phyloP scores from a whole-genome alignment of 192 early-diverging fungal species.

The Backusella parvicylindrica region DNA sequence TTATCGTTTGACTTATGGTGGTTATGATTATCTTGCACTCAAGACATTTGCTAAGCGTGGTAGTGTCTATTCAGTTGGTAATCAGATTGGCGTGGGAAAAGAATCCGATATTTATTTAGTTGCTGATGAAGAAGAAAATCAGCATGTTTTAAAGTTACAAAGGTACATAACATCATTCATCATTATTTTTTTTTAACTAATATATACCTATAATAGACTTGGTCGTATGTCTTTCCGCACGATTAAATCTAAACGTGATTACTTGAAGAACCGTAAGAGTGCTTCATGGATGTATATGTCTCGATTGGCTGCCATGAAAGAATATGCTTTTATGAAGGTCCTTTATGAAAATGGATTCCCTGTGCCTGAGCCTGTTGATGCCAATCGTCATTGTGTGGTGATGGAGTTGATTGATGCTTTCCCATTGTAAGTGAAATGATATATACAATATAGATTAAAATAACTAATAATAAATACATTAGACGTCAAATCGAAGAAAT shows the following conservation, averaged over 20 bases:
- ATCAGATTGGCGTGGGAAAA: slow-evolving; percentile 99
- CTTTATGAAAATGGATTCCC: slow-evolving; percentile 94
- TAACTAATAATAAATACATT: background rate
- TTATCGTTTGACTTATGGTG: slow-evolving; percentile 96
- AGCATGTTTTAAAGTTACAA: slow-evolving; percentile 96
- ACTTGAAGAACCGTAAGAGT: slow-evolving; percentile 89
- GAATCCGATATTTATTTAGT: slow-evolving; percentile 99
- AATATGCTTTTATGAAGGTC: slow-evolving; percentile 99
- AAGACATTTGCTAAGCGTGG: slow-evolving; percentile 89
- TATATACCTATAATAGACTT: slow-evolving; percentile 70
- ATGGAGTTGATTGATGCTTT: slow-evolving; percentile 96
- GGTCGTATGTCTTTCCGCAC: slow-evolving; percentile 95
- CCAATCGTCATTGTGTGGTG: slow-evolving; percentile 93
- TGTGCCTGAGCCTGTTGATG: slow-evolving; percentile 90
- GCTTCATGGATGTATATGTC: slow-evolving; percentile 99
- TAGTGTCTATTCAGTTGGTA: slow-evolving; percentile 90
- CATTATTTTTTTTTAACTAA: no score
- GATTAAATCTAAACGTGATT: slow-evolving; percentile 97
- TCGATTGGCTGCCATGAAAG: slow-evolving; percentile 95
- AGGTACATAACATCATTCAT: no score
- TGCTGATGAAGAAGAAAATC: slow-evolving; percentile 85
- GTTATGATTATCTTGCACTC: slow-evolving; percentile 98
- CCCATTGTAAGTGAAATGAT: slow-evolving; percentile 60
- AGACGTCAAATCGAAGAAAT: slow-evolving; percentile 85
- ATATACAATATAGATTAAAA: background rate